phyloP scores from a whole-genome alignment of 1,139 yeast genomes.

The Pichiaceae sp. region DNA sequence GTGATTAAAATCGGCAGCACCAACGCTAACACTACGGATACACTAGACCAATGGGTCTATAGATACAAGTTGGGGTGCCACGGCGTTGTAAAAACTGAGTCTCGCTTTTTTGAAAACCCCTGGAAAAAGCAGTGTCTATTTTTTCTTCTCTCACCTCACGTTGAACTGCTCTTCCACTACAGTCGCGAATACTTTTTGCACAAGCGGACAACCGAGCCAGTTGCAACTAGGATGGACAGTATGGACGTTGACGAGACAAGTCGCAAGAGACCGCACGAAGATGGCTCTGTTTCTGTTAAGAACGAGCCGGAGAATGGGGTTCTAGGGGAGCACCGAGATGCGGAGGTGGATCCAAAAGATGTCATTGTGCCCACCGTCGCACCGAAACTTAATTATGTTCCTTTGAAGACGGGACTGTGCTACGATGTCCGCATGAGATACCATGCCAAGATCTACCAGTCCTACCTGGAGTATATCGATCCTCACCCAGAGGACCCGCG shows the following conservation, averaged over 20 bases:
- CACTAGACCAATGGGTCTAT: no score
- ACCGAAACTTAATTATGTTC: slow-evolving; percentile 56
- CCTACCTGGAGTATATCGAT: slow-evolving; percentile 88
- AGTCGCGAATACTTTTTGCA: not conserved
- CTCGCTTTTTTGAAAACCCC: no score
- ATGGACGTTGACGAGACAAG: slow-evolving; percentile 5
- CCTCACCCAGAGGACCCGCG: slow-evolving; percentile 99
- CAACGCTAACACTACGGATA: no score
- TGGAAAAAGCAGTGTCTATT: no score
- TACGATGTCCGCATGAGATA: slow-evolving; percentile 97
- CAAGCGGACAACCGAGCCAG: not conserved
- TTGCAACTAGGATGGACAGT: slow-evolving; percentile 4
- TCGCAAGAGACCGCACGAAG: slow-evolving; percentile 9
- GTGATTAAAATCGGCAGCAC: no score
- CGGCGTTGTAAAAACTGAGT: no score
- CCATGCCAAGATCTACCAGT: slow-evolving; percentile 89
- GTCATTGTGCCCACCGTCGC: slow-evolving; percentile 21
- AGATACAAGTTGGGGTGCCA: no score
- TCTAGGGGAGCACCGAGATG: not conserved
- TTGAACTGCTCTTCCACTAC: not conserved
- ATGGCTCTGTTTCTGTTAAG: slow-evolving; percentile 3
- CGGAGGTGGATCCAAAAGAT: slow-evolving; percentile 4
- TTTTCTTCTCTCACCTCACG: not conserved
- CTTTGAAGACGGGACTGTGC: slow-evolving; percentile 84
- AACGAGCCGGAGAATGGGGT: slow-evolving; percentile 2